Base-by-base conservation (phyloP, 495 filamentous ascomycete species). In the Thermochaetoides thermophila region DNA sequence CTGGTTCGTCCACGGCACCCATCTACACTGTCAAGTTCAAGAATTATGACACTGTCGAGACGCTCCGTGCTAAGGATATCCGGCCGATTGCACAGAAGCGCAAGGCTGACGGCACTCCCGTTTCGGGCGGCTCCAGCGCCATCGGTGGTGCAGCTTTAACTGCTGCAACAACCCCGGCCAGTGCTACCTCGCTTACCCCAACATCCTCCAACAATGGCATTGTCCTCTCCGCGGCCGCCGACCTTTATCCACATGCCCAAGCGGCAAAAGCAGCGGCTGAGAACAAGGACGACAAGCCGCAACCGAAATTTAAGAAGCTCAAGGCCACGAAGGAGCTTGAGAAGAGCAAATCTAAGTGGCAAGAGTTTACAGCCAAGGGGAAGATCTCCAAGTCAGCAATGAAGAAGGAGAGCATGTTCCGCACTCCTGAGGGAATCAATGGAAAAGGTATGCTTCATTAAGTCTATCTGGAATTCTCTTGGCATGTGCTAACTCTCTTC, bases 361-460 rank as follows among this genome's bases (percentile, higher is more conserved):
- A 95, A 55, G 78, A 86, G 44, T 97, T 91, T 51, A 74, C 71
- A 24, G 63, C 63, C 43, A 92, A 86, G 60, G 78, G 80, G 13
- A 84, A 84, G 49, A 61, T 73, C 24, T 79, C 73, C 29, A 84
- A 81, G 55, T n/a, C n/a, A n/a, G 43, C 59, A n/a, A 48, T 51
- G 28, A 84, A 82, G 60, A 94, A 93, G 63, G 85, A 96, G 11
- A 91, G 82, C 60, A 94, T 95, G 89, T 97, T 97, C 47, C 72
- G 91, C 17, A 93, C 86, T 2, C 81, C 81, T 0, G 84, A 91
- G 17, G 78, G 82, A 27, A 65, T 87, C 9, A 71, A 83, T 43
- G 84, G 81, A 29, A 68, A 84, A 76, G 86, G 86, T 93, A 61
- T 42, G 49, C 46, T 25, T 24, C 42, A 3, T 15, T 5, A 5